phyloP scores from a whole-genome alignment of 2,329 filamentous ascomycete genomes.

The Plenodomus lindquistii region DNA sequence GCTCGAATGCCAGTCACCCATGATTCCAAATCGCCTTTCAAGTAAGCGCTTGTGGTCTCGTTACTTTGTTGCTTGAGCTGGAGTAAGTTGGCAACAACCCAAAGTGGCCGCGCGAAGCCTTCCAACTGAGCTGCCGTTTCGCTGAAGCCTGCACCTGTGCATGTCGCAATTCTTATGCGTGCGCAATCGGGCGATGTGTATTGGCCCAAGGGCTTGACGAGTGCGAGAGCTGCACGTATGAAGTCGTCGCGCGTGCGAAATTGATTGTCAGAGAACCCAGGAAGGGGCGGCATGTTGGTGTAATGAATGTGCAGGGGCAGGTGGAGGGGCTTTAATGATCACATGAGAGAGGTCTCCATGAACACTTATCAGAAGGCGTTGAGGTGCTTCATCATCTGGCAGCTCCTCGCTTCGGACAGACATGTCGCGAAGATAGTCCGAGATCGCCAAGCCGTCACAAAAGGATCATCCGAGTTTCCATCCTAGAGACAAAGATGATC shows the following conservation, averaged over 20 bases:
- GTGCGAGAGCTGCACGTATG: slow-evolving; percentile 6
- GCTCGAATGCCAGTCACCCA: neutral
- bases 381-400: no score
- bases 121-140: slow-evolving; percentile 24
- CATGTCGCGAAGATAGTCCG: no score
- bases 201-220: slow-evolving; percentile 13
- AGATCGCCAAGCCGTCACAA: no score
- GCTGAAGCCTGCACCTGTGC: slow-evolving; percentile 20
- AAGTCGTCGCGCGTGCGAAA: slow-evolving; percentile 13
- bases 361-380: no score
- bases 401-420: no score
- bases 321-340: no score
- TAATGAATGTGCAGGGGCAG: no score
- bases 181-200: slow-evolving; percentile 17
- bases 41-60: slow-evolving; percentile 7
- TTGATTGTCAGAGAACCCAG: slow-evolving; percentile 19
- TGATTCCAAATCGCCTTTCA: no score
- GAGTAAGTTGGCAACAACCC: slow-evolving; percentile 15
- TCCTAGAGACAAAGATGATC: no score
- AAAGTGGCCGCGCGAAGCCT: slow-evolving; percentile 22
- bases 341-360: no score
- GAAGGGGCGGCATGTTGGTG: slow-evolving; percentile 14
- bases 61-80: neutral
- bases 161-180: slow-evolving; percentile 18
- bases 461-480: no score